These are phyloP conservation scores for Ogataea pini DNA, from an alignment of 805 yeast species.

Conservation along the genomic window DNA sequence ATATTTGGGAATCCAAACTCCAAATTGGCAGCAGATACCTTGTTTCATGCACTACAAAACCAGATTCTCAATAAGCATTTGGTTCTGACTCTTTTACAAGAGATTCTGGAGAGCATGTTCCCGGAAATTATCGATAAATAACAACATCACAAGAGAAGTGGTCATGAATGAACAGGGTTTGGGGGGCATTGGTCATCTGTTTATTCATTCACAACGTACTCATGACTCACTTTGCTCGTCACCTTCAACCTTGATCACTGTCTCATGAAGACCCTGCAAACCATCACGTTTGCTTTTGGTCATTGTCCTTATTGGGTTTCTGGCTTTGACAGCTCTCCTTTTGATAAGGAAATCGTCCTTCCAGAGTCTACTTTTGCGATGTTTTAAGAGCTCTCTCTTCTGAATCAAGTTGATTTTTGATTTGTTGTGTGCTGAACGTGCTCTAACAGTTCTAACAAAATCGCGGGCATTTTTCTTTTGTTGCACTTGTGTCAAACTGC, in stretches of 20 bases:
- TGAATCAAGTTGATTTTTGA: constrained; percentile 8
- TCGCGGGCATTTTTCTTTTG: constrained; percentile 1
- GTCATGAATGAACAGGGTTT: too few relatives aligned
- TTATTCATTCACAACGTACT: too few relatives aligned
- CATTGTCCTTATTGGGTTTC: constrained; percentile 9
- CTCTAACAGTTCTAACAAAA: not conserved
- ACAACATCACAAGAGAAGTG: too few relatives aligned
- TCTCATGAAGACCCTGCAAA: not conserved
- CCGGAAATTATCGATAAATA: constrained; percentile 30
- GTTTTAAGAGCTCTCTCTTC: constrained; percentile 7
- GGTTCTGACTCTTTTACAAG: constrained; percentile 59
- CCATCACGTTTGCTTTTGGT: constrained; percentile 7
- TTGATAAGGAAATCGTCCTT: constrained; percentile 9
- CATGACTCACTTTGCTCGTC: not conserved
- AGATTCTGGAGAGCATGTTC: constrained; percentile 49
- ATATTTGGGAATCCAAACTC: constrained; percentile 73
- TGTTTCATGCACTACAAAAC: constrained; percentile 74
- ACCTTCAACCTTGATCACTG: not conserved
- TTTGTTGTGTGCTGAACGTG: not conserved
- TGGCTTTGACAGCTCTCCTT: constrained; percentile 2
- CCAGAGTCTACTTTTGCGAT: constrained; percentile 12
- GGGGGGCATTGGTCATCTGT: too few relatives aligned
- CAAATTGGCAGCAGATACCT: constrained; percentile 55
- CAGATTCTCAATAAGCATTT: constrained; percentile 68
- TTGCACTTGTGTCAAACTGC: constrained; percentile 11